Conservation (phyloP, 1,139 yeast species). For the Pichia sp. region DNA sequence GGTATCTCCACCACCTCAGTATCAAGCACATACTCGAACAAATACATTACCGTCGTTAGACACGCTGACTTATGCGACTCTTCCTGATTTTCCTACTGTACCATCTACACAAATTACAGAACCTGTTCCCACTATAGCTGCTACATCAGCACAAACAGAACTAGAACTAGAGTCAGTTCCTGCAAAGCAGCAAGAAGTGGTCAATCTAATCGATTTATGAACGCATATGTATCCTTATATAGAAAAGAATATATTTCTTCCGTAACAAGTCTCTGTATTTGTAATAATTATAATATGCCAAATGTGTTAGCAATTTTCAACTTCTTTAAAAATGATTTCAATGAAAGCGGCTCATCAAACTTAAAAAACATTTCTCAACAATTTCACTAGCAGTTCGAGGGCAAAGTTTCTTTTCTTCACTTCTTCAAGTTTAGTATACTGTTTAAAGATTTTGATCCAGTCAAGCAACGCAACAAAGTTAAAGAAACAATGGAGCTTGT, state of each 20-base stretch:
- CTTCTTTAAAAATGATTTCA: background rate
- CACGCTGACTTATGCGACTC: background rate
- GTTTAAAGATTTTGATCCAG: too few relatives aligned
- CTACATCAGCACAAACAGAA: background rate
- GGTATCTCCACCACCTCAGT: background rate
- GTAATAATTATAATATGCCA: too few relatives aligned
- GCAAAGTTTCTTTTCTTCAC: background rate
- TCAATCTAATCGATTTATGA: conserved; percentile 10
- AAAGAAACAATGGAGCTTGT: background rate
- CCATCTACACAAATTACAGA: background rate
- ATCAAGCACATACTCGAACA: background rate
- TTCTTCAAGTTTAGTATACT: background rate
- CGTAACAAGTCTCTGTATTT: background rate
- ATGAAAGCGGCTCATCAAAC: background rate
- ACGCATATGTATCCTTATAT: background rate
- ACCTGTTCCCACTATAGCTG: background rate
- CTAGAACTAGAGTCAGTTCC: background rate
- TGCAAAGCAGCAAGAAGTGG: background rate
- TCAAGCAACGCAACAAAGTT: background rate
- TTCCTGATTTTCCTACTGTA: background rate
- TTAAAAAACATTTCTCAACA: background rate
- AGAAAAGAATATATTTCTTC: background rate
- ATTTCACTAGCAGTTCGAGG: background rate
- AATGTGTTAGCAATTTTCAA: too few relatives aligned
- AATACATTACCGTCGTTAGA: background rate